Evolutionary conservation across 2,329 filamentous ascomycete species (phyloP).

Genomic region (Colletotrichum liaoningense): DNA sequence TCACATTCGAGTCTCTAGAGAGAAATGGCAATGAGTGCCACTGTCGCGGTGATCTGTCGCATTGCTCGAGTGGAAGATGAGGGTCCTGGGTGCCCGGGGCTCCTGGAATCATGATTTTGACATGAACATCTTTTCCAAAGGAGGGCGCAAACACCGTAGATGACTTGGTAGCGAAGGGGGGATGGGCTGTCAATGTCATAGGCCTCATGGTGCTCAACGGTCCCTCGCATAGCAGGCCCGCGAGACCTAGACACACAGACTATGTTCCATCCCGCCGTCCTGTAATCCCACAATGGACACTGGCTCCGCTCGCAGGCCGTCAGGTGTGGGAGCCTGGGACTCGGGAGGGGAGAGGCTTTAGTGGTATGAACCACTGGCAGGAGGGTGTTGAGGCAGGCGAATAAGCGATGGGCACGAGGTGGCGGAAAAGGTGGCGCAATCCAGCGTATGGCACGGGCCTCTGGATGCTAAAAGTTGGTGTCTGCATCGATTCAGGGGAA

Average conservation of each 20-base stretch:
- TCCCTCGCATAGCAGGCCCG: not conserved
- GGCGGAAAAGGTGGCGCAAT: constrained; percentile 11
- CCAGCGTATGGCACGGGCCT: constrained; percentile 7
- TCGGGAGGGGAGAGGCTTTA: not conserved
- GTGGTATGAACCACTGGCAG: not conserved
- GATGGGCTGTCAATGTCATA: not conserved
- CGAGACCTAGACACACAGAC: not conserved
- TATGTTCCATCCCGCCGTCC: constrained; percentile 10
- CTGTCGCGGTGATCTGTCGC: not conserved
- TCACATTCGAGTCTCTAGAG: constrained; percentile 6
- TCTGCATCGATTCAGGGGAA: constrained; percentile 29
- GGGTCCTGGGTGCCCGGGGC: not conserved
- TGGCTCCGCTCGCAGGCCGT: not conserved
- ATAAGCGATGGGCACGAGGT: not conserved
- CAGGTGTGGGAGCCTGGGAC: too few species aligned
- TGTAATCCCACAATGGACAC: constrained; percentile 8
- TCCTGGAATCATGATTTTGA: not conserved
- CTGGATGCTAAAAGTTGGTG: constrained; percentile 19
- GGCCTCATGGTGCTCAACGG: not conserved
- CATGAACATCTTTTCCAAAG: constrained; percentile 9
- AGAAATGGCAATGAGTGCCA: not conserved
- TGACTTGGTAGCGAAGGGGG: not conserved
- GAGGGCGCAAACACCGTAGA: not conserved
- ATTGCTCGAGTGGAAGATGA: not conserved
- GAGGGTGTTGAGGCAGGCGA: constrained; percentile 23